Base-by-base conservation (phyloP, 441 rosid genomes). In the Pelargonium citronellum region DNA sequence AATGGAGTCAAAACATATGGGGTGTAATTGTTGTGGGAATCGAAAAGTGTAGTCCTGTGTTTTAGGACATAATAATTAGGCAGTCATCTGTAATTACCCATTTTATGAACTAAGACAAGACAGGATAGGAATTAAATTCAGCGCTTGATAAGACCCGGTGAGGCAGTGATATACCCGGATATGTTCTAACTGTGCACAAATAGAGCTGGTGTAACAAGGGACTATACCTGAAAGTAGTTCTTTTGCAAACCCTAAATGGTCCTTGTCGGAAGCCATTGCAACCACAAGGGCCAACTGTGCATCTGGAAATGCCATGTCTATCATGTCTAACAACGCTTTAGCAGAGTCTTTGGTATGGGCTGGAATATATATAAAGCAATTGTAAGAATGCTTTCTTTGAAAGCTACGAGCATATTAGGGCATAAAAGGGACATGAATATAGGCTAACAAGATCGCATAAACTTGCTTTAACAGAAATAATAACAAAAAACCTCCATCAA, bases 271-370 rank as follows among this genome's bases (percentile, higher is more conserved):
- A 67, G 96, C 97, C 99, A 94, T 91, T 57, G 97, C 90, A 30
- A 91, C 87, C 64, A 94, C 85, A 46, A 87, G 77, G 58, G 81
- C 89, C 78, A 90, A 20, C 13, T 46, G 74, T 49, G 87, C 81
- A 44, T 75, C 79, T 34, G 93, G 85, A 81, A 85, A 87, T 7
- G 80, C 75, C 80, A 81, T 84, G 62, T 66, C 76, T 72, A 87
- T 79, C 49, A 87, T 87, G 34, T 90, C 87, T 73, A 84, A 71
- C 82, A 92, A 70, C 51, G 93, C 91, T 77, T 80, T 79, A 16
- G 95, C 95, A 13, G 98, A 90, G 69, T 94, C 98, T 73, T 84
- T 88, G 7, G 97, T 94, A 74, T 91, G 97, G 2, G 98, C 96
- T 94, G 89, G 66, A 69, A 76, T 70, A 70, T 39, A 49, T 58